Evolutionary conservation across 2,329 filamentous ascomycete species (phyloP).

Genomic region (Colletotrichum incanum): DNA sequence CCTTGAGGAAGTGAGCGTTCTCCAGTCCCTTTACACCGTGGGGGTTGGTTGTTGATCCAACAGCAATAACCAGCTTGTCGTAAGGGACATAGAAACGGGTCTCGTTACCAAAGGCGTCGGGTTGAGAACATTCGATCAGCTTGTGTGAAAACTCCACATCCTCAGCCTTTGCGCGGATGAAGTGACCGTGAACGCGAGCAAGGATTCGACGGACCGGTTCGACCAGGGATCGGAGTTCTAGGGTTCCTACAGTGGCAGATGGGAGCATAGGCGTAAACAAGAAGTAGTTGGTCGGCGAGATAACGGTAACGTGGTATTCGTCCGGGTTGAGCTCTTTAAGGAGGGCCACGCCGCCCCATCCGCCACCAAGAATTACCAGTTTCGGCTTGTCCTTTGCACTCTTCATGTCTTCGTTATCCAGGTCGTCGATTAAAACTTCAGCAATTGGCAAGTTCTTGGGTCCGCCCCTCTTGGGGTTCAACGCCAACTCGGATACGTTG

Average conservation of each 20-base stretch:
- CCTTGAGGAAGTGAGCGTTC: conserved; percentile 94
- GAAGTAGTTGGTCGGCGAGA: conserved; percentile 97
- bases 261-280: conserved; percentile 98
- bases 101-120: conserved; percentile 79
- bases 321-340: conserved; percentile 91
- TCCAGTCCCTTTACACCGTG: conserved; percentile 97
- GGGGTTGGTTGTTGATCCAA: conserved; percentile 93
- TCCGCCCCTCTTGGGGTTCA: conserved; percentile 86
- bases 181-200: conserved; percentile 84
- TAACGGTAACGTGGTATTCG: conserved; percentile 95
- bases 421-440: conserved; percentile 89
- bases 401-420: conserved; percentile 81
- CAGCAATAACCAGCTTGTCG: conserved; percentile 94
- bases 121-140: conserved; percentile 87
- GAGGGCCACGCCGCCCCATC: conserved; percentile 94
- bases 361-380: conserved; percentile 92
- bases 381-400: conserved; percentile 89
- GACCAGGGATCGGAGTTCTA: conserved; percentile 91
- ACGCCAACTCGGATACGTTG: conserved; percentile 85
- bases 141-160: conserved; percentile 94
- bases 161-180: conserved; percentile 88
- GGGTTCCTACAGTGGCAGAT: conserved; percentile 94
- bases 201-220: conserved; percentile 94
- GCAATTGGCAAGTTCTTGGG: conserved; percentile 96
- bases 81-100: conserved; percentile 94